Evolutionary conservation across 2,329 filamentous ascomycete species (phyloP).

Genomic region (Aspergillus jensenii): DNA sequence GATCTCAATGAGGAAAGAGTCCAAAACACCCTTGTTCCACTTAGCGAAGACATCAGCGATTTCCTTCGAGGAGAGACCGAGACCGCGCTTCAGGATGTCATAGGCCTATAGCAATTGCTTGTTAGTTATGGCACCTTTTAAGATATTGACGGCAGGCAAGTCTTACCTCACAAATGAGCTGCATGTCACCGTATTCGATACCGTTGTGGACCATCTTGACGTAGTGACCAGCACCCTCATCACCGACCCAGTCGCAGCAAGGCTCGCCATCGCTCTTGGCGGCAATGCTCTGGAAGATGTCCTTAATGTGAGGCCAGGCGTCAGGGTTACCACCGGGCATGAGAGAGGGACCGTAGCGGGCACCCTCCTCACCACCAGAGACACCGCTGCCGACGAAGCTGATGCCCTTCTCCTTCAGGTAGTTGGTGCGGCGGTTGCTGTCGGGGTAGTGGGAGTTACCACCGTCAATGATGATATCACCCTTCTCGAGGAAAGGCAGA

Average conservation of each 20-base stretch:
- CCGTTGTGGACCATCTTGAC: conserved; percentile 99
- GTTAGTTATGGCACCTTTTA: neutral
- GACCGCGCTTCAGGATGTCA: conserved; percentile 98
- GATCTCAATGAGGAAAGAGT: conserved; percentile 99
- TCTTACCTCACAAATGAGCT: conserved; percentile 95
- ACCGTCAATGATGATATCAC: conserved; percentile 99
- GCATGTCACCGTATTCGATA: conserved; percentile 99
- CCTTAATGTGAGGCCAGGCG: conserved; percentile 98
- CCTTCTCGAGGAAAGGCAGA: conserved; percentile 75
- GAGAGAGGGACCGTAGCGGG: conserved; percentile 92
- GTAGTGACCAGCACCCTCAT: conserved; percentile 99
- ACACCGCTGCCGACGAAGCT: conserved; percentile 96
- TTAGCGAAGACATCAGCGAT: conserved; percentile 91
- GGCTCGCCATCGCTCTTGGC: conserved; percentile 97
- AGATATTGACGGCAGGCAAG: too few species aligned
- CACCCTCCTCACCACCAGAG: conserved; percentile 98
- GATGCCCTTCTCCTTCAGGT: conserved; percentile 83
- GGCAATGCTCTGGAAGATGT: conserved; percentile 96
- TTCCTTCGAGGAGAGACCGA: conserved; percentile 86
- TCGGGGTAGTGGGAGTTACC: conserved; percentile 99
- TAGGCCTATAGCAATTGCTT: conserved; percentile 67
- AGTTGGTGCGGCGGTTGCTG: conserved; percentile 93
- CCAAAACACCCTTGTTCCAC: conserved; percentile 98
- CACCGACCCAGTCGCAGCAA: conserved; percentile 99
- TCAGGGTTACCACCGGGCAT: conserved; percentile 99